Evolutionary conservation across 2,329 filamentous ascomycete genomes (phyloP), one percentile per base, ranked within the genome.

Genomic region (Scolecobasidium constrictum): DNA sequence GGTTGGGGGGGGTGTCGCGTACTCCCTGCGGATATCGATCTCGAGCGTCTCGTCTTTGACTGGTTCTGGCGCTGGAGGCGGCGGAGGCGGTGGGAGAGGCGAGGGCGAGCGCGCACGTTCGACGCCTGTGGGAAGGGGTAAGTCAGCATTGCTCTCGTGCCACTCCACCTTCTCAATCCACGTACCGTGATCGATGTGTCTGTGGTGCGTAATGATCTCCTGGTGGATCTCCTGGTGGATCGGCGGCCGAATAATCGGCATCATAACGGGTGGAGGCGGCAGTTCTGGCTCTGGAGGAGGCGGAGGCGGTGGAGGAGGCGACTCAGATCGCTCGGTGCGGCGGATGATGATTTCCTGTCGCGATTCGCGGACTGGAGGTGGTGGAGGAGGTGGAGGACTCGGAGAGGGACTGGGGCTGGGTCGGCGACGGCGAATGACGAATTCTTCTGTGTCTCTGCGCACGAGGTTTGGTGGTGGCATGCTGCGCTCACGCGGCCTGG

Each of bases 201-300:
- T 75, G 58, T 92, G 90, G 62, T 92, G 85, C 0, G 86, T 93
- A 50, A 93, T 88, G 46, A 94, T 79, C 57, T 94, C 86, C 55
- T 88, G 79, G 61, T 92, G 84, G 46, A 94, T 79, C 57, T 94
- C 85, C 55, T 90, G 78, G 61, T 90, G 84, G 52, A 94, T 86
- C 1, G 81, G 83, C 23, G 86, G 86, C 16, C 81, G 79, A 34
- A 78, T 74, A 53, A 92, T 80, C 35, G 83, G 71, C 49, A 73
- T 72, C 19, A 76, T 77, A 34, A 72, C 69, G 38, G 64, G 65
- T 23, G 65, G 61, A 26, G 63, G 62, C 23, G 62, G 63, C 35
- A 66, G 65, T 31, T 73, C 72, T 21, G 77, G 78, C 35, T 73
- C 70, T 37, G 65, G 65, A 23, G 64, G 61, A 28, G 64, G 63